A percentile compares a stretch with the other conserved stretches of the same genome.
Conservation (phyloP, 192 early-diverging fungal genomes). For the Umbelopsis ramanniana region DNA sequence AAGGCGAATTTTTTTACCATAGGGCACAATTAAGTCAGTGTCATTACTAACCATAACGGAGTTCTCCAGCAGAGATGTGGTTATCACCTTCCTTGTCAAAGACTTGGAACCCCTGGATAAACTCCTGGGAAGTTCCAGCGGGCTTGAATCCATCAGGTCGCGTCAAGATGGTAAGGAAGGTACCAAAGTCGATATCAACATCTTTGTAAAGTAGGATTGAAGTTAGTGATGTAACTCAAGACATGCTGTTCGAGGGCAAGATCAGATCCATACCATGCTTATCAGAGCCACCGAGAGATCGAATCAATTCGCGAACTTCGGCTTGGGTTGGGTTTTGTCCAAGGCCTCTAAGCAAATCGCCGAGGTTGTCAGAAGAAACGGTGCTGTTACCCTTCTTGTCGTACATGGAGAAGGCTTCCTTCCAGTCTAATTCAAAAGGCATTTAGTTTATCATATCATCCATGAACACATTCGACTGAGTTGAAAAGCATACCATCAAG, state of each 20-base stretch:
- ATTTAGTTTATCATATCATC: background rate
- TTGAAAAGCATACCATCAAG: conserved; percentile 32
- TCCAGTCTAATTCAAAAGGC: conserved; percentile 59
- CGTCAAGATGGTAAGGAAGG: conserved; percentile 71
- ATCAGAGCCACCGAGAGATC: conserved; percentile 38
- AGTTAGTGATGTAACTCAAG: background rate
- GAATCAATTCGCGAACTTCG: conserved; percentile 68
- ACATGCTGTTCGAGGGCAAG: background rate
- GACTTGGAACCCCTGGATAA: conserved; percentile 85
- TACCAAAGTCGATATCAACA: conserved; percentile 67
- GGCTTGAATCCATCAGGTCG: conserved; percentile 75
- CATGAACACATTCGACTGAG: background rate
- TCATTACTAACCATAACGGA: conserved; percentile 65
- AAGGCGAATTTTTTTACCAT: background rate
- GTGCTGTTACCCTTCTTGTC: conserved; percentile 77
- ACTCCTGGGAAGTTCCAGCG: conserved; percentile 75
- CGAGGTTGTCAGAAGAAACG: conserved; percentile 66
- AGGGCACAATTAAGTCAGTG: background rate
- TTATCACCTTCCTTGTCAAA: conserved; percentile 85
- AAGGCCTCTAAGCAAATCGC: conserved; percentile 76
- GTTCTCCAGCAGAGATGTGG: conserved; percentile 75
- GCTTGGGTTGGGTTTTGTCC: conserved; percentile 82
- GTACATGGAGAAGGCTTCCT: conserved; percentile 81
- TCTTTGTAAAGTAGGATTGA: conserved; percentile 11
- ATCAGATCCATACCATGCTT: conserved; percentile 34